Evolutionary conservation across 805 yeast species (phyloP), one percentile per base, ranked within the genome.

Genomic region (Groenewaldozyma tartarivorans): DNA sequence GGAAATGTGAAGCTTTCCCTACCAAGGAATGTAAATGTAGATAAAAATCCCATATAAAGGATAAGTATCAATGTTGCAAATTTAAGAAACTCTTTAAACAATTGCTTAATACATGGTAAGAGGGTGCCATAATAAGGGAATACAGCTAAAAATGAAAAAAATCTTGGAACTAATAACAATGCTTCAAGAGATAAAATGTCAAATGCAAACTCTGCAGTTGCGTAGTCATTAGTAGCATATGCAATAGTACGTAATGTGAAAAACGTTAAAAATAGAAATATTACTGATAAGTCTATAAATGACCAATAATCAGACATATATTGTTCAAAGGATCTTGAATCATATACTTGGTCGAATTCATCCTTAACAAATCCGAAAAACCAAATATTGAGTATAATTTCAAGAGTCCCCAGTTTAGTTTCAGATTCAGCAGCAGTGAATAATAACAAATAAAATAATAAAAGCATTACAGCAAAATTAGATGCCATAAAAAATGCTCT

Each of bases 301-400:
- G 51, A 48, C 61, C 61, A 57, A 38, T 46, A 57, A 36, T 57
- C 61, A 5, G 50, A 39, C 3, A 48, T 47, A 32, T 57, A 57
- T 13, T 48, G 49, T 27, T 47, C 46, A 4, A 58, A 36, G 16
- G 52, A 45, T 6, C 56, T 56, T 2, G 62, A 51, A 30, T 56
- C 61, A 3, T 52, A 48, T 16, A 52, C 46, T 46, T 57, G 68
- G 85, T 84, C 81, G 45, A 87, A 58, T 52, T 87, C 96, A 0
- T 95, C 95, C 62, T 85, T 82, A 4, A 86, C 82, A 33, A 88
- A 77, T 0, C 96, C 96, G 2, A 83, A 79, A 0, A 94, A 88
- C 95, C 95, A 87, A 5, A 83, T 64, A 60, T 87, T 95, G 4
- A 87, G 74, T 0, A 51, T 18, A n/a, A 53, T 36, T 37, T 58